Conservation (phyloP, 23 red algal species). For the Gracilaria vermiculophylla region DNA sequence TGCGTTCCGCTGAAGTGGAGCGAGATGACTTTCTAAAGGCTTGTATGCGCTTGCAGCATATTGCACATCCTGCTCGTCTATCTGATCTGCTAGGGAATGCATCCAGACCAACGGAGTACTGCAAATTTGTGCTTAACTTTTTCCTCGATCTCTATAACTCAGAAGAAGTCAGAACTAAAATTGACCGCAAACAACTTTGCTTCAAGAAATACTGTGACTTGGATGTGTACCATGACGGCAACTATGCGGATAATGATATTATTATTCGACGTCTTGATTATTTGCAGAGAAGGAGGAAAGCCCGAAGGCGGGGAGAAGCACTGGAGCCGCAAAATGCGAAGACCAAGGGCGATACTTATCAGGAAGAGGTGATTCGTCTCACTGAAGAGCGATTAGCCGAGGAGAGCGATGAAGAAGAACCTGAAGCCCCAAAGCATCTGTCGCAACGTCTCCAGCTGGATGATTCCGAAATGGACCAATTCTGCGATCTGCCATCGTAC, state of each 20-base stretch:
- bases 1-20: slow-evolving; percentile 1
- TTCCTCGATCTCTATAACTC: slow-evolving; percentile 15
- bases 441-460: background rate
- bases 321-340: too few relatives aligned
- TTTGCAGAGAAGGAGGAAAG: background rate
- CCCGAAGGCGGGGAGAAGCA: background rate
- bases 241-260: slow-evolving; percentile 14
- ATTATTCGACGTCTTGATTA: slow-evolving; percentile 16
- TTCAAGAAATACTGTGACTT: background rate
- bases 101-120: background rate
- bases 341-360: background rate
- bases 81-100: slow-evolving; percentile 3
- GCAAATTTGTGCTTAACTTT: slow-evolving; percentile 3
- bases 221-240: slow-evolving; percentile 16
- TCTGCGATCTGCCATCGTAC: background rate
- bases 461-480: background rate
- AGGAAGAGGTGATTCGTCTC: background rate
- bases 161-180: background rate
- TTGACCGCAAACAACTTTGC: background rate
- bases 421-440: background rate
- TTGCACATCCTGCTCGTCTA: slow-evolving; percentile 8
- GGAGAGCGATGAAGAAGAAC: slow-evolving; percentile 9
- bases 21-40: slow-evolving; percentile 41
- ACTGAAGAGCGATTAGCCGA: background rate
- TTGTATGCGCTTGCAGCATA: slow-evolving; percentile 17